Conservation (phyloP, 306 rosid genomes). For the Alnus glutinosa region DNA sequence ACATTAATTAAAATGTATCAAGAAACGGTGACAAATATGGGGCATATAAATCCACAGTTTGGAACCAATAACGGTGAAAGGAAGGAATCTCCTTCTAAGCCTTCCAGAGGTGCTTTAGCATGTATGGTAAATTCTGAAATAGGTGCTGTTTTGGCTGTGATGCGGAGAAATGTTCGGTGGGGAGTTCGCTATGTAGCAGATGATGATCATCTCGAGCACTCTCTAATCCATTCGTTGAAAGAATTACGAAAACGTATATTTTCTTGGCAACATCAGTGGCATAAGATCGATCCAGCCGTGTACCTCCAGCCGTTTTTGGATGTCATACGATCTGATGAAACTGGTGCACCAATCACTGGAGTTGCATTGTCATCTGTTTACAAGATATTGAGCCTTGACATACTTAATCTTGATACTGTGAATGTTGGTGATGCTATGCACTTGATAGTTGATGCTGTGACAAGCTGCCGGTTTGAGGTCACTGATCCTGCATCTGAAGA, state of each 20-base stretch:
- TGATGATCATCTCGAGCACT: slow-evolving; percentile 97
- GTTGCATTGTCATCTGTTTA: slow-evolving; percentile 93
- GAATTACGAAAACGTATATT: slow-evolving; percentile 73
- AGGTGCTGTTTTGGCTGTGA: slow-evolving; percentile 91
- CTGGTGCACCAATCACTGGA: slow-evolving; percentile 93
- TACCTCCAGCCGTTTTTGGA: slow-evolving; percentile 93
- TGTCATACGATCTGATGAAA: slow-evolving; percentile 93
- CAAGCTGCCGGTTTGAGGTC: slow-evolving; percentile 96
- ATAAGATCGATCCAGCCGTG: slow-evolving; percentile 73
- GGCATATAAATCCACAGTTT: slow-evolving; percentile 67
- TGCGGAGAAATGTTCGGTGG: slow-evolving; percentile 98
- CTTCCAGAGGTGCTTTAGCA: slow-evolving; percentile 67
- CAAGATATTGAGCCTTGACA: slow-evolving; percentile 88
- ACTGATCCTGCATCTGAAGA: slow-evolving; percentile 93
- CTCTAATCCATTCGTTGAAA: slow-evolving; percentile 84
- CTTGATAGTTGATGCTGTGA: slow-evolving; percentile 93
- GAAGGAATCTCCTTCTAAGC: slow-evolving; percentile 60
- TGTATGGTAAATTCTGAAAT: slow-evolving; percentile 96
- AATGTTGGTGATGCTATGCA: slow-evolving; percentile 90
- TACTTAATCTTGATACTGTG: slow-evolving; percentile 77
- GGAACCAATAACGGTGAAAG: slow-evolving; percentile 83
- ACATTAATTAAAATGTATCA: slow-evolving; percentile 5
- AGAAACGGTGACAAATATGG: slow-evolving; percentile 43
- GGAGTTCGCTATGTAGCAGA: slow-evolving; percentile 85
- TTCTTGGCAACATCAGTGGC: slow-evolving; percentile 94